Evolutionary conservation across 352 stramenopile species (phyloP), one percentile per base, ranked within the genome.

Genomic region (Phytophthora fragariae): DNA sequence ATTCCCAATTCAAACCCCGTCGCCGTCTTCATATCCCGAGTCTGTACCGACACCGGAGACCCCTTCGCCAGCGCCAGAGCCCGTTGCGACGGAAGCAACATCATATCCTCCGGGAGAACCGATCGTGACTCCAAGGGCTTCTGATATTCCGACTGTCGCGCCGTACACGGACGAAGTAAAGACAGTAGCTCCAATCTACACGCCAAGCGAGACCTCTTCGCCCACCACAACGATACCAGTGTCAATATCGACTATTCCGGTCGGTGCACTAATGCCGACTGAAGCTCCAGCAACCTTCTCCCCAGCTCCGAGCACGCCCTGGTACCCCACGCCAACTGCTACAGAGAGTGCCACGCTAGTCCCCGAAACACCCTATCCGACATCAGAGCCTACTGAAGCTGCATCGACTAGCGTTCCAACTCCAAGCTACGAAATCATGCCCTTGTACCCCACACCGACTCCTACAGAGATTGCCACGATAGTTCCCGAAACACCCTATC

Each of bases 141-240:
- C 37, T 17, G 37, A 44, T 10, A 44, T 5, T 44, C 37, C 37
- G 37, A 44, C 44, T 10, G n/a, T 5, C 44, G n/a, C 15, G 15
- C 8, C 44, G 11, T 52, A 52, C 44, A 52, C 44, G 37, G 11
- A 44, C 12, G 59, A 69, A 5, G 62, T 61, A 12, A 17, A 53
- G 60, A 65, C 60, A n/a, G 8, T 29, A 57, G 24, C 56, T 24
- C 55, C 54, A 2, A 62, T 33, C 14, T 54, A 69, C 29, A 12
- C 27, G 15, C 41, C 53, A 19, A 57, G 29, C 15, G 53, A 65
- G 21, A 69, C 67, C 15, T n/a, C 37, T 31, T 5, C 29, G 33
- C 46, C 56, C 29, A 53, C 21, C 17, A 37, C 46, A 65, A 10
- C 35, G 10, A 29, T 35, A 19, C 31, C 41, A 17, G 10, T 35